Conservation (phyloP, 2,329 filamentous ascomycete genomes). For the Colletotrichum melonis region DNA sequence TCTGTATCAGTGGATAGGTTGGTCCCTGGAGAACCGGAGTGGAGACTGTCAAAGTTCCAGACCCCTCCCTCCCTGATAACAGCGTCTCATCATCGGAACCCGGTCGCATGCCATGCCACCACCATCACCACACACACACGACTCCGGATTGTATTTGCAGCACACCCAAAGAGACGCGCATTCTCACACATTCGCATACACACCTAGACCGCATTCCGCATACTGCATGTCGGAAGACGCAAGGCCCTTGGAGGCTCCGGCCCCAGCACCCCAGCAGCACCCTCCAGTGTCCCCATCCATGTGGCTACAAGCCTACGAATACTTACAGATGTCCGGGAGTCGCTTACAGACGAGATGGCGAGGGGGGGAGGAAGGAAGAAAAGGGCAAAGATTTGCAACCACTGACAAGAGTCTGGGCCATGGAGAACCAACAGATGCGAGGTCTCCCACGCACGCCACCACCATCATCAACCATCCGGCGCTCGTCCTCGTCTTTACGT, state of each 20-base stretch:
- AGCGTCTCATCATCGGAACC: slow-evolving; percentile 34
- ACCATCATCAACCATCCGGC: not conserved
- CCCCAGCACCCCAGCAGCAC: not conserved
- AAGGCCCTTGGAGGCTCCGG: not conserved
- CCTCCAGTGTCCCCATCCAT: not conserved
- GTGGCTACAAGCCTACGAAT: not conserved
- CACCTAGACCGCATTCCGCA: slow-evolving; percentile 34
- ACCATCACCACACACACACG: not conserved
- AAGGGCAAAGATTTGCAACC: not conserved
- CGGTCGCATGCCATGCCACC: slow-evolving; percentile 5
- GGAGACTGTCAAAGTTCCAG: not conserved
- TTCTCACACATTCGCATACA: slow-evolving; percentile 31
- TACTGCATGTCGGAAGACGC: slow-evolving; percentile 27
- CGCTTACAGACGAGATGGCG: slow-evolving; percentile 1
- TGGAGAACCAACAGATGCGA: slow-evolving; percentile 1
- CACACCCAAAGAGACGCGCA: not conserved
- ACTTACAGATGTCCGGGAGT: not conserved
- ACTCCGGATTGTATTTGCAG: not conserved
- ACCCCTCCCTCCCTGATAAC: slow-evolving; percentile 17
- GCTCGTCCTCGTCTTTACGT: not conserved
- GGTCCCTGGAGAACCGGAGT: not conserved
- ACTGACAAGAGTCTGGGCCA: not conserved
- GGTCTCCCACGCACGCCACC: slow-evolving; percentile 20
- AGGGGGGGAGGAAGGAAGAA: not conserved
- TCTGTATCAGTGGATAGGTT: not conserved